Conservation (phyloP, 2,329 filamentous ascomycete species). For the Exophiala xenobiotica region DNA sequence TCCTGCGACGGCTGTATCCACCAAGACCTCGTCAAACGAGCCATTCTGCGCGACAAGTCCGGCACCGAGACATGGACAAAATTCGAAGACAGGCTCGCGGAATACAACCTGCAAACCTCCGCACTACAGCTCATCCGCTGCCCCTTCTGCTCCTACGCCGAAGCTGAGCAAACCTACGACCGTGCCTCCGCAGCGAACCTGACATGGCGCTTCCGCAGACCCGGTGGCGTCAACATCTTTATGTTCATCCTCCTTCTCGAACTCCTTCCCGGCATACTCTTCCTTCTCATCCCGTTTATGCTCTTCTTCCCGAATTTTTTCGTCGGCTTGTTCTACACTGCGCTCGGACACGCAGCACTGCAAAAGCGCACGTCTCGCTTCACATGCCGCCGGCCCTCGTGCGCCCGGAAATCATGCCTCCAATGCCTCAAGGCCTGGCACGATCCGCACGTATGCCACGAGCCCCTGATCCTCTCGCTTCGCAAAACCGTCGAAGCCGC, state of each 20-base stretch:
- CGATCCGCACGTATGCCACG: constrained; percentile 87
- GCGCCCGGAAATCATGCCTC: constrained; percentile 72
- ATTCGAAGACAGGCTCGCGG: constrained; percentile 75
- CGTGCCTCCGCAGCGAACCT: constrained; percentile 51
- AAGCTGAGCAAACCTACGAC: constrained; percentile 75
- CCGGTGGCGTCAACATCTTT: constrained; percentile 55
- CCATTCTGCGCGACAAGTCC: constrained; percentile 67
- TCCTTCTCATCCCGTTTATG: constrained; percentile 54
- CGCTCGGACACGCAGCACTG: constrained; percentile 67
- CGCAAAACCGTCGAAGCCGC: constrained; percentile 89
- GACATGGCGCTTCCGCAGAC: constrained; percentile 57
- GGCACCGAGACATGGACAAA: constrained; percentile 70
- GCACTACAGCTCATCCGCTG: constrained; percentile 76
- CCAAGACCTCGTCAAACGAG: constrained; percentile 66
- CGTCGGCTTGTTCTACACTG: constrained; percentile 53
- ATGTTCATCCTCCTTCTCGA: constrained; percentile 46
- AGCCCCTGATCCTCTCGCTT: constrained; percentile 75
- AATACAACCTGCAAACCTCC: constrained; percentile 71
- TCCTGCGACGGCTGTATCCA: constrained; percentile 72
- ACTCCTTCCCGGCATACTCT: constrained; percentile 51
- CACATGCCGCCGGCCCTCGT: constrained; percentile 68
- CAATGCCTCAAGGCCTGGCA: constrained; percentile 79
- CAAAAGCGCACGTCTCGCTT: constrained; percentile 74
- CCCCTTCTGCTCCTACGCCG: constrained; percentile 88
- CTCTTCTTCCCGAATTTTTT: constrained; percentile 54